These are phyloP conservation scores for Monocercomonoides exilis DNA, from an alignment of 78 protist genomes.

Conservation along the genomic window DNA sequence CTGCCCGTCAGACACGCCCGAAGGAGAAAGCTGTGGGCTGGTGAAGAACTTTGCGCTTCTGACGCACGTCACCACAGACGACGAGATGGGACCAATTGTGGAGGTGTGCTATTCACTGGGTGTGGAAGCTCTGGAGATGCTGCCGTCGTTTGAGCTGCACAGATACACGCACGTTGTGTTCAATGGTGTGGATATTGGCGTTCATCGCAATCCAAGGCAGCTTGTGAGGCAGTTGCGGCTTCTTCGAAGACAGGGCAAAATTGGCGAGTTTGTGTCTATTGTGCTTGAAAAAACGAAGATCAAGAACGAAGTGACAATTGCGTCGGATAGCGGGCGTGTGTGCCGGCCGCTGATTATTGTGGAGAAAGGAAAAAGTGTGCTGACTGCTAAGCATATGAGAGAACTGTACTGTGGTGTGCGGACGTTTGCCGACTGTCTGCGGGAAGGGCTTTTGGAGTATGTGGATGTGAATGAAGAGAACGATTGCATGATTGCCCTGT, in stretches of 20 bases:
- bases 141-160: slow-evolving; percentile 60
- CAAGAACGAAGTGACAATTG: slow-evolving; percentile 65
- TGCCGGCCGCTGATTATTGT: slow-evolving; percentile 93
- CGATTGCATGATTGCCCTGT: slow-evolving; percentile 62
- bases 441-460: slow-evolving; percentile 43
- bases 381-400: slow-evolving; percentile 53
- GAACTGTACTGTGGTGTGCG: slow-evolving; percentile 54
- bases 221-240: slow-evolving; percentile 35
- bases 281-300: slow-evolving; percentile 44
- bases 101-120: slow-evolving; percentile 62
- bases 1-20: slow-evolving; percentile 99
- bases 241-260: slow-evolving; percentile 67
- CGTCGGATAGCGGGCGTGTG: slow-evolving; percentile 96
- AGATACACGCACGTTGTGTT: slow-evolving; percentile 57
- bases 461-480: slow-evolving; percentile 82
- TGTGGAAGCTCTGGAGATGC: slow-evolving; percentile 55
- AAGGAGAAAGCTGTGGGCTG: slow-evolving; percentile 97
- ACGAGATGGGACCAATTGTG: slow-evolving; percentile 27
- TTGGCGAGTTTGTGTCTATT: slow-evolving; percentile 72
- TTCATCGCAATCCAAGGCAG: slow-evolving; percentile 67
- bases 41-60: slow-evolving; percentile 96
- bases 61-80: slow-evolving; percentile 91
- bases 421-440: slow-evolving; percentile 39
- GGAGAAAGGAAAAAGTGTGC: slow-evolving; percentile 56
- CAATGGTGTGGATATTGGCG: slow-evolving; percentile 86